Base-by-base conservation (phyloP, 805 yeast genomes). In the Lipomyces anomalus region DNA sequence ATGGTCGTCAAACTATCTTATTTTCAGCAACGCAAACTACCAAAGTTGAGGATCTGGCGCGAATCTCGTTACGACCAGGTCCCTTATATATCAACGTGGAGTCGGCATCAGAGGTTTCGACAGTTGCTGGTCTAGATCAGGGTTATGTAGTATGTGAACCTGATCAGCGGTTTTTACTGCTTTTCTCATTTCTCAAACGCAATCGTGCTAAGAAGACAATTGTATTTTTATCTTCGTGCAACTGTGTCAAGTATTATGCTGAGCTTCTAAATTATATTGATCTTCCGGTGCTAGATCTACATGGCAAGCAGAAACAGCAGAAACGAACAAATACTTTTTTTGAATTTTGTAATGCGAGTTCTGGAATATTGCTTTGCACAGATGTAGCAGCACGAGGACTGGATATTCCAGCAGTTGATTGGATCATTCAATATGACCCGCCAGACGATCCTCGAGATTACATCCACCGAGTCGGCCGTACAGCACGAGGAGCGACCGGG, bases 371-470 rank as follows among this genome's bases (percentile, higher is more conserved):
- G 59, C 75, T 92, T 44, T 92, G 97, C 70, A 92, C 99, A 0
- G 98, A 92, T 67, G 98, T 92, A 57, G 99, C 98, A 26, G 98
- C 99, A 20, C 82, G 99, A 75, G 99, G 99, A 21, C 78, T 92
- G 56, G 99, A 92, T 72, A 92, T 92, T 58, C 99, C 99, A 43
- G 82, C 94, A 23, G 98, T 92, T 44, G 98, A 94, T 71, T 92
- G 98, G 98, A 92, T 92, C 61, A 84, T 92, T 55, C 98, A 92
- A 72, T 92, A 87, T 62, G 99, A 92, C 67, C 98, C 98, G 45
- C 98, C 98, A 65, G 98, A 92, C 82, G 98, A 92, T 70, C 98
- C 98, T 68, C 81, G 97, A 70, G 97, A 92, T 69, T 92, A 92
- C 66, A 92, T 92, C 57, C 99, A 92, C 71, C 80, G 99, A 68